These are phyloP conservation scores for Pseudozyma tsukubaensis DNA, from an alignment of 1,284 basidiomycete genomes.

Conservation along the genomic window DNA sequence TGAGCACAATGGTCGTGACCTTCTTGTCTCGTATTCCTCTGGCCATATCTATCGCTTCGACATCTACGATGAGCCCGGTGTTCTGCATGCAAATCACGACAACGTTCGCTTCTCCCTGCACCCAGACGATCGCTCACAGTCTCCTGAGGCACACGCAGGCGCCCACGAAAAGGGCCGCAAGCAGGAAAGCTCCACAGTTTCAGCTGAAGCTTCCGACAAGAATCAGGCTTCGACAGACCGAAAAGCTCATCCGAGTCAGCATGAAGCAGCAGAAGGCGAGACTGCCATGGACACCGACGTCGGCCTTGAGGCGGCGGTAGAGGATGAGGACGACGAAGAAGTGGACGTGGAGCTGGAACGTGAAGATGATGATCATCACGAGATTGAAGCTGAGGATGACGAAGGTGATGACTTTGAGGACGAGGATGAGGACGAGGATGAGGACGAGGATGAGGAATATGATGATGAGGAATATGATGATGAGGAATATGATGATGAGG, in stretches of 20 bases:
- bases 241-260: not conserved
- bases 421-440: constrained; percentile 1
- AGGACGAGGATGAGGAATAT: not conserved
- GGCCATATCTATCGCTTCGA: constrained; percentile 65
- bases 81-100: constrained; percentile 32
- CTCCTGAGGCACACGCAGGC: constrained; percentile 2
- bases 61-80: constrained; percentile 54
- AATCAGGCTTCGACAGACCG: not conserved
- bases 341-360: not conserved
- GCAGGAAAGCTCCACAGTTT: not conserved
- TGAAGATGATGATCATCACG: not conserved
- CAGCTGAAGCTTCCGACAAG: not conserved
- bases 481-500: not conserved
- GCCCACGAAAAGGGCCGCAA: not conserved
- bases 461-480: not conserved
- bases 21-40: constrained; percentile 62
- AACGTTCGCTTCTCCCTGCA: constrained; percentile 14
- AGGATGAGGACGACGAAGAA: constrained; percentile 3
- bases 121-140: constrained; percentile 4
- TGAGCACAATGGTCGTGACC: constrained; percentile 56
- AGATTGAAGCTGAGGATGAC: not conserved
- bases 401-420: not conserved
- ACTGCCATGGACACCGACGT: not conserved
- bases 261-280: not conserved
- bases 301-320: not conserved